Base-by-base conservation (phyloP, 352 stramenopile species). In the Phytophthora fragariae region DNA sequence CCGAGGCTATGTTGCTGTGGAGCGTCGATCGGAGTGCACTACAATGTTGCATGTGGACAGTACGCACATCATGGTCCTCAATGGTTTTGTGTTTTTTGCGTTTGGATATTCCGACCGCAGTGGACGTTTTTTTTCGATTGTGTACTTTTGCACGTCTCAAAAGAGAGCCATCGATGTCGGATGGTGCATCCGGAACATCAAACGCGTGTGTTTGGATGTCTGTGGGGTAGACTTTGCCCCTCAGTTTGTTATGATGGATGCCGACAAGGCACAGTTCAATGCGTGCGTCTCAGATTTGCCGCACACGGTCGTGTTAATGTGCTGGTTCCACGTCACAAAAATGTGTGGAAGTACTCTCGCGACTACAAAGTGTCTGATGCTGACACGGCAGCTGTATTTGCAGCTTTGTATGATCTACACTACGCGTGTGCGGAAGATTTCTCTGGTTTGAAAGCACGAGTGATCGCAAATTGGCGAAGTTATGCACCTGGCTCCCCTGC, bases 261-360 rank as follows among this genome's bases (percentile, higher is more conserved):
- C 33, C 0, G 57, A 55, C 14, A 68, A 54, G 41, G 61, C 61
- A 19, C 49, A 60, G 21, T 54, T 54, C 15, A 68, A 62, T 37
- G 62, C 52, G 5, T 59, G 54, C 24, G 27, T 53, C 1, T 19
- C 55, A 2, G 63, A 59, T n/a, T 12, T 70, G 3, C 54, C 54
- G 3, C 41, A 46, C n/a, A 9, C 53, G 47, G 47, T 15, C 1
- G 63, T 57, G 7, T 10, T 64, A 5, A 58, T 59, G 52, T 70
- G 54, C 29, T 58, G 63, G 53, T 70, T 64, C 21, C 35, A 70
- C 17, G 31, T 70, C 0, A 53, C 44, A 19, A n/a, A 44, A 70
- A 70, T 19, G 63, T 64, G 7, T 58, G 54, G 54, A 64, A 57
- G 10, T 41, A 61, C 31, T n/a, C 39, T 11, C 14, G 24, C 2